These are phyloP conservation scores for Berberis thunbergii DNA, from an alignment of 164 flowering plant species.

Conservation along the genomic window DNA sequence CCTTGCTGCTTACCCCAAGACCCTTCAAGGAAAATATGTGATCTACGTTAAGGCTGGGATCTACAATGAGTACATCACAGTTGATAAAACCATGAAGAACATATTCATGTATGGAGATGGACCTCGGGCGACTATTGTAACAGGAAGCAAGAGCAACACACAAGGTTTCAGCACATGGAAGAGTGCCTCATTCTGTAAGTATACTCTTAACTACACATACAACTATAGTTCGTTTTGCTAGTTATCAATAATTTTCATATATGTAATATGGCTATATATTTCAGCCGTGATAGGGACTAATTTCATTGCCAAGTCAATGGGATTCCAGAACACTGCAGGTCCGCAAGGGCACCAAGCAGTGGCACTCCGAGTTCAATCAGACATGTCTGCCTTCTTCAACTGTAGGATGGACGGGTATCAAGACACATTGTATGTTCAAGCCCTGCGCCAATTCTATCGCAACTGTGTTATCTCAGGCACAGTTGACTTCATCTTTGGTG, in stretches of 20 bases:
- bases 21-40: constrained; percentile 23
- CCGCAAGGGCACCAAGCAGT: constrained; percentile 55
- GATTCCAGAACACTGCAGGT: constrained; percentile 59
- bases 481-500: constrained; percentile 27
- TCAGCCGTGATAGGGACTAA: constrained; percentile 39
- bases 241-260: background rate
- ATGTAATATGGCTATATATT: background rate
- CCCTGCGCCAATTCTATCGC: constrained; percentile 37
- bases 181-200: constrained; percentile 47
- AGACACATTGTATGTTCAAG: constrained; percentile 29
- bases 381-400: constrained; percentile 29
- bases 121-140: constrained; percentile 42
- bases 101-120: constrained; percentile 66
- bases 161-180: constrained; percentile 20
- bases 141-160: constrained; percentile 25
- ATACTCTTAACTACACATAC: background rate
- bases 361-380: constrained; percentile 31
- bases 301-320: constrained; percentile 39
- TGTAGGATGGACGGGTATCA: constrained; percentile 35
- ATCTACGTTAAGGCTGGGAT: constrained; percentile 55
- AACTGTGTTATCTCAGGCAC: too few species aligned
- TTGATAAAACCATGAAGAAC: constrained; percentile 24
- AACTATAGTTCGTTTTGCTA: background rate
- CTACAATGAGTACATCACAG: constrained; percentile 36
- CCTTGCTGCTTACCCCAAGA: constrained; percentile 39